These are phyloP conservation scores for Ophiostoma himal-ulmi DNA, from an alignment of 2,329 filamentous ascomycete genomes.

Conservation along the genomic window DNA sequence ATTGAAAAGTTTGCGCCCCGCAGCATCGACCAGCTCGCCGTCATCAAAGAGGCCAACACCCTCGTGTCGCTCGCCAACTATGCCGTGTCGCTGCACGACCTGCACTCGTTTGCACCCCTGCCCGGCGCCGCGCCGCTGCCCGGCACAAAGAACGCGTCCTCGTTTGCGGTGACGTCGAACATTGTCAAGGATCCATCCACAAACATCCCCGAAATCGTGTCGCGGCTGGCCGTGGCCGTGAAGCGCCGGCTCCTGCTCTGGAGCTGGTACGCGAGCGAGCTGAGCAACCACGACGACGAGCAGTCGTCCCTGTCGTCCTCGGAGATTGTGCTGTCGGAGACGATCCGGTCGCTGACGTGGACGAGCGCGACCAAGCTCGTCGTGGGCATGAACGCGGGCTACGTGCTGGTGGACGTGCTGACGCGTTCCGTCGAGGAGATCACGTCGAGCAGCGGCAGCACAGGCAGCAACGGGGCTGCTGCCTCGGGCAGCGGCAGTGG, in stretches of 20 bases:
- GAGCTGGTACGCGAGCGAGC: slow-evolving; percentile 94
- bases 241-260: slow-evolving; percentile 86
- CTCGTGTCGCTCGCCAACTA: slow-evolving; percentile 88
- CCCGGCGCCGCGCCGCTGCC: slow-evolving; percentile 58
- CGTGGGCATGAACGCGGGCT: slow-evolving; percentile 85
- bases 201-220: slow-evolving; percentile 88
- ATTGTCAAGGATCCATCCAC: slow-evolving; percentile 85
- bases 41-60: slow-evolving; percentile 90
- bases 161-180: slow-evolving; percentile 91
- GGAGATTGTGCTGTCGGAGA: slow-evolving; percentile 75
- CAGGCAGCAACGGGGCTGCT: neutral
- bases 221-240: slow-evolving; percentile 81
- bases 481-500: neutral
- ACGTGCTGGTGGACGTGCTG: slow-evolving; percentile 79
- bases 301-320: slow-evolving; percentile 55
- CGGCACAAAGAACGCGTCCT: slow-evolving; percentile 79
- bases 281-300: slow-evolving; percentile 39
- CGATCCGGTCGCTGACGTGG: slow-evolving; percentile 87
- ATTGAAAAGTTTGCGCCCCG: slow-evolving; percentile 89
- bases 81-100: slow-evolving; percentile 82
- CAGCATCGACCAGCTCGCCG: slow-evolving; percentile 85
- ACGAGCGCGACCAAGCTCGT: slow-evolving; percentile 79
- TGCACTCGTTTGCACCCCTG: slow-evolving; percentile 75
- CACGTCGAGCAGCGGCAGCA: slow-evolving; percentile 36
- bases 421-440: slow-evolving; percentile 71